phyloP scores from a whole-genome alignment of 1,284 basidiomycete species.

The Naganishia sp. region DNA sequence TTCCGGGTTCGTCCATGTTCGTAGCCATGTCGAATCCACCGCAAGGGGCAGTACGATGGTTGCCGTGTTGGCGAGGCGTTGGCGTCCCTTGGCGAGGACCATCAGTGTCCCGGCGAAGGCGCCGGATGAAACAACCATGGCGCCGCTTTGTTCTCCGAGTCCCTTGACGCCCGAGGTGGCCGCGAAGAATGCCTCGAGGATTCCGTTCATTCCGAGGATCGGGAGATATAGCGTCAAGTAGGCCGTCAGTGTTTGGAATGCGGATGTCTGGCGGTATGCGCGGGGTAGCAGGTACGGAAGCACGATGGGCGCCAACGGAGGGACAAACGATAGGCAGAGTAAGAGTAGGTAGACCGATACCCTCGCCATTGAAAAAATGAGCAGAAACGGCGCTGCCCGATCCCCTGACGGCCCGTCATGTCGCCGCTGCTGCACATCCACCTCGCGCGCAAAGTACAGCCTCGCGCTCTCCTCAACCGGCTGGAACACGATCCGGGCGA shows the following conservation, averaged over 20 bases:
- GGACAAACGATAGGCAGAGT: constrained; percentile 71
- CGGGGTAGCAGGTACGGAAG: constrained; percentile 70
- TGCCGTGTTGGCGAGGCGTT: background rate
- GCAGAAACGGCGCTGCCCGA: constrained; percentile 30
- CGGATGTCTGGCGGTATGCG: constrained; percentile 72
- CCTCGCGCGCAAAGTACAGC: constrained; percentile 76
- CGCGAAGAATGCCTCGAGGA: constrained; percentile 83
- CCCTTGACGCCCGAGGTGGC: constrained; percentile 69
- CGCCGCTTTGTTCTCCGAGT: constrained; percentile 65
- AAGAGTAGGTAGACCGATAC: constrained; percentile 69
- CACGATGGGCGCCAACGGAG: constrained; percentile 69
- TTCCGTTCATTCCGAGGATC: constrained; percentile 80
- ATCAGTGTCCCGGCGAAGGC: constrained; percentile 27
- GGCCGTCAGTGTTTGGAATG: constrained; percentile 67
- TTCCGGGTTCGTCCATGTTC: constrained; percentile 30
- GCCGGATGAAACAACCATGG: constrained; percentile 42
- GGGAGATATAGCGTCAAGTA: constrained; percentile 82
- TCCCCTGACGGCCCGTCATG: background rate
- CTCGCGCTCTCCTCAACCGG: constrained; percentile 88
- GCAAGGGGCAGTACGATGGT: background rate
- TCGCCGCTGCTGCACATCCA: constrained; percentile 49
- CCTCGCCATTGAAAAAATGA: constrained; percentile 63
- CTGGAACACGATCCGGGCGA: constrained; percentile 87
- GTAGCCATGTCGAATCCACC: constrained; percentile 2
- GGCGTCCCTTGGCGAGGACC: constrained; percentile 5